Base-by-base conservation (phyloP, 2,329 filamentous ascomycete genomes). In the Phialocephala sp. region DNA sequence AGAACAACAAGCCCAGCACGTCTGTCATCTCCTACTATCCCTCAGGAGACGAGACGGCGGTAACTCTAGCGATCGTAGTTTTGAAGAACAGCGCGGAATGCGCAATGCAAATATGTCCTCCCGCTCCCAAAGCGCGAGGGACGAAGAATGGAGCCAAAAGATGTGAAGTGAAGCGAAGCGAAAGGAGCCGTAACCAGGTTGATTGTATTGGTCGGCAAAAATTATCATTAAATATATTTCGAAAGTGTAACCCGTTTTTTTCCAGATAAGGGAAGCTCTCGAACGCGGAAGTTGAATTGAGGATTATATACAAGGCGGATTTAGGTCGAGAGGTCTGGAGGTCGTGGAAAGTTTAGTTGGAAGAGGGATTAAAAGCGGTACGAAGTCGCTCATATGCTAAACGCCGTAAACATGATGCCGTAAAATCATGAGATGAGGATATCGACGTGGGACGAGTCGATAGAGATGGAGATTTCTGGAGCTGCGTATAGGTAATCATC, bases 31-130 rank as follows among this genome's bases (percentile, higher is more conserved):
- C 66, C 59, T 66, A 64, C 68, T 66, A 63, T 59, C 62, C 62
- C 61, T 63, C 39, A 27, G 35, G 57, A 64, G 60, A 65, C 41
- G 66, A 60, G 65, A 18, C 35, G 70, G 72, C 72, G 72, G 74
- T 74, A 66, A 75, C 73, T 75, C 73, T 72, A 76, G 72, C 72
- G 74, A 76, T 72, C 45, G 72, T 74, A 67, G 64, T 69, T 70
- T 70, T 63, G 66, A 67, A 60, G 65, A 63, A 69, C 67, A 70
- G 14, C 22, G 50, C 50, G 22, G 12, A 27, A 18, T 2, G 24
- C 24, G 14, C 32, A 54, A 54, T 32, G 50, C 50, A 35, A 54
- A 54, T 54, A 54, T 35, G 12, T 9, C 50, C 27, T 27, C 50
- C 41, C 57, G 14, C 50, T 54, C 50, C 27, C 24, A 18, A 56